These are phyloP conservation scores for Penicillium simplicissimum DNA, from an alignment of 495 filamentous ascomycete species.

Conservation along the genomic window DNA sequence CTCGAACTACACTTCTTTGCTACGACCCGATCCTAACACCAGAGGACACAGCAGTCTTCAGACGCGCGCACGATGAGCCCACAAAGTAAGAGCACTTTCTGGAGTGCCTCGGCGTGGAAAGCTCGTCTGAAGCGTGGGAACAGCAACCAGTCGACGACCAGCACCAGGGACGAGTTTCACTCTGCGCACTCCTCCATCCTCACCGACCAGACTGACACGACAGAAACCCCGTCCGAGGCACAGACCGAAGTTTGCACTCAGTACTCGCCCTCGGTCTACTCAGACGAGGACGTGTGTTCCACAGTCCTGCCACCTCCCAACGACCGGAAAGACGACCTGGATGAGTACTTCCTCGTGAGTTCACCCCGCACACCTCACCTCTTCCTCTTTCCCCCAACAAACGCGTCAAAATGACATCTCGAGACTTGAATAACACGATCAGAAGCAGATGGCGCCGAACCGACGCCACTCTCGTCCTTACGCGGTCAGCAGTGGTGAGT, in stretches of 20 bases:
- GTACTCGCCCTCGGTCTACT: conserved; percentile 5
- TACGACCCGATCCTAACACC: not conserved
- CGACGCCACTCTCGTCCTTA: conserved; percentile 31
- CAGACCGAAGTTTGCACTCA: not conserved
- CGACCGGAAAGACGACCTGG: conserved; percentile 1
- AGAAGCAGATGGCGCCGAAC: conserved; percentile 23
- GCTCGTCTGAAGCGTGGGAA: not conserved
- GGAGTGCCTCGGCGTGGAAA: conserved; percentile 6
- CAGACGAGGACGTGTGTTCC: conserved; percentile 1
- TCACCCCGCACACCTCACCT: not conserved
- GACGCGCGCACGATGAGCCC: not conserved
- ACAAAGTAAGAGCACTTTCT: not conserved
- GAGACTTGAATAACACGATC: not conserved
- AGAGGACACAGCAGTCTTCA: not conserved
- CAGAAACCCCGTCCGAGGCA: not conserved
- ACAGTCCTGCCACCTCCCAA: not conserved
- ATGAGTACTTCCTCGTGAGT: not conserved
- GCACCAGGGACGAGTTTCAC: not conserved
- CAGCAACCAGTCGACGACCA: not conserved
- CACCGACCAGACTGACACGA: not conserved
- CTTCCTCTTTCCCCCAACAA: not conserved
- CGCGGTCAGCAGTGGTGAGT: conserved; percentile 37
- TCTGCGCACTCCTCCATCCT: not conserved
- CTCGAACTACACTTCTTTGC: not conserved
- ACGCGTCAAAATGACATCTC: not conserved